These are phyloP conservation scores for Schizonepeta tenuifolia DNA, from an alignment of 257 asterid species.

Conservation along the genomic window DNA sequence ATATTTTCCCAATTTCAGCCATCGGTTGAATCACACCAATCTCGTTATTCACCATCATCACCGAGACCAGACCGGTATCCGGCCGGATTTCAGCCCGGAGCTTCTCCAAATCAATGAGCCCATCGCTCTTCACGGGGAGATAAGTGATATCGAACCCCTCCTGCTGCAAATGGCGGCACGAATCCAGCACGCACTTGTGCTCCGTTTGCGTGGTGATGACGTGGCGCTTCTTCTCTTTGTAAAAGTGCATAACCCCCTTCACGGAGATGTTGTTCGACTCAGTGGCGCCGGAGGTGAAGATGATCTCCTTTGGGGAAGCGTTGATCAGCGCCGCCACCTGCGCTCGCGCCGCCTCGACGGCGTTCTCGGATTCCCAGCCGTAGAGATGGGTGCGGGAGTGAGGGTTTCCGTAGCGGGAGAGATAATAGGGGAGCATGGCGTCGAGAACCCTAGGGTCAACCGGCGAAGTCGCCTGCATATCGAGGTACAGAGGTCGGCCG, in stretches of 20 bases:
- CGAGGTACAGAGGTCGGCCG: constrained; percentile 95
- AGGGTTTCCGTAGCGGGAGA: constrained; percentile 89
- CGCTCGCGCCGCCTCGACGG: constrained; percentile 74
- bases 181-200: constrained; percentile 94
- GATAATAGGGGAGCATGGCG: constrained; percentile 83
- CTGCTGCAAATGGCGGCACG: constrained; percentile 90
- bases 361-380: constrained; percentile 98
- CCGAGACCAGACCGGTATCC: constrained; percentile 84
- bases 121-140: constrained; percentile 79
- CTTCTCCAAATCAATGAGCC: constrained; percentile 68
- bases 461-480: constrained; percentile 97
- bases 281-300: constrained; percentile 97
- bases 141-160: constrained; percentile 91
- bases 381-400: constrained; percentile 95
- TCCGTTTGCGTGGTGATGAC: constrained; percentile 97
- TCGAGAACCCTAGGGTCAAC: constrained; percentile 95
- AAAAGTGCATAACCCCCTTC: constrained; percentile 90
- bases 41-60: constrained; percentile 98
- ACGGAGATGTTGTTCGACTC: constrained; percentile 89
- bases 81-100: constrained; percentile 76
- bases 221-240: constrained; percentile 88
- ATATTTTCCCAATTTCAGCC: constrained; percentile 83
- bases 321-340: constrained; percentile 68
- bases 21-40: constrained; percentile 96
- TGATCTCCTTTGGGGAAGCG: constrained; percentile 92